A percentile compares a stretch with the other conserved stretches of the same genome.
phyloP scores from a whole-genome alignment of 2,329 filamentous ascomycete genomes.

The Paraphaeosphaeria sporulosa region DNA sequence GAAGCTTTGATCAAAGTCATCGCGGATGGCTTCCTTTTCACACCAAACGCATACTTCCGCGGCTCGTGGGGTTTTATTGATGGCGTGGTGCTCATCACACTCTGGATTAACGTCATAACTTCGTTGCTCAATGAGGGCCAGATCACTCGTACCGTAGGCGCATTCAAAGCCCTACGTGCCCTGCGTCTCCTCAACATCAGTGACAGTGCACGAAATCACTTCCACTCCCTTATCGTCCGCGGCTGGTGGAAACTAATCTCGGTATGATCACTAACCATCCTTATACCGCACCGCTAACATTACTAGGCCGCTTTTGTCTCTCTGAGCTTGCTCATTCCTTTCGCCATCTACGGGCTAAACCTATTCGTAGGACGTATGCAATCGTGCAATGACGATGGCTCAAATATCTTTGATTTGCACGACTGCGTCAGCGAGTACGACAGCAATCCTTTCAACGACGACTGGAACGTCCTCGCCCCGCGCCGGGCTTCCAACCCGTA shows the following conservation, averaged over 20 bases:
- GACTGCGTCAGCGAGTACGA: constrained; percentile 87
- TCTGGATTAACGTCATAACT: constrained; percentile 94
- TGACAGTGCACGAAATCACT: constrained; percentile 93
- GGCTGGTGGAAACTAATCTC: constrained; percentile 94
- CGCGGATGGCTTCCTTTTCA: constrained; percentile 95
- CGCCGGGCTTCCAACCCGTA: constrained; percentile 81
- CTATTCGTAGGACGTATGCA: constrained; percentile 86
- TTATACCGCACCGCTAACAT: constrained; percentile 14
- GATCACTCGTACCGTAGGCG: constrained; percentile 88
- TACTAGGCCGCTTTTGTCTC: constrained; percentile 85
- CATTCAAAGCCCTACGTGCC: constrained; percentile 95
- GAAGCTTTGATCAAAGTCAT: constrained; percentile 93
- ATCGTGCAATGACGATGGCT: constrained; percentile 76
- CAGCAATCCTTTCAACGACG: constrained; percentile 70
- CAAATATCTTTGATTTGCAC: constrained; percentile 65
- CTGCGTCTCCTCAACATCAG: constrained; percentile 92
- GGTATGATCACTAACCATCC: constrained; percentile 53
- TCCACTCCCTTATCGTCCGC: constrained; percentile 93
- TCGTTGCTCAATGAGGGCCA: constrained; percentile 82
- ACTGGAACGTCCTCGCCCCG: constrained; percentile 85
- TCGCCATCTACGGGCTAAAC: constrained; percentile 94
- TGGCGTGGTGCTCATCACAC: constrained; percentile 84
- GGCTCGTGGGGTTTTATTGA: constrained; percentile 98
- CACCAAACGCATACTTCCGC: constrained; percentile 94
- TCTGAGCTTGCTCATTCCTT: constrained; percentile 90